A percentile compares a stretch with the other conserved stretches of the same genome.
Evolutionary conservation across 2,329 filamentous ascomycete genomes (phyloP).

Genomic region (Fusarium sp.): DNA sequence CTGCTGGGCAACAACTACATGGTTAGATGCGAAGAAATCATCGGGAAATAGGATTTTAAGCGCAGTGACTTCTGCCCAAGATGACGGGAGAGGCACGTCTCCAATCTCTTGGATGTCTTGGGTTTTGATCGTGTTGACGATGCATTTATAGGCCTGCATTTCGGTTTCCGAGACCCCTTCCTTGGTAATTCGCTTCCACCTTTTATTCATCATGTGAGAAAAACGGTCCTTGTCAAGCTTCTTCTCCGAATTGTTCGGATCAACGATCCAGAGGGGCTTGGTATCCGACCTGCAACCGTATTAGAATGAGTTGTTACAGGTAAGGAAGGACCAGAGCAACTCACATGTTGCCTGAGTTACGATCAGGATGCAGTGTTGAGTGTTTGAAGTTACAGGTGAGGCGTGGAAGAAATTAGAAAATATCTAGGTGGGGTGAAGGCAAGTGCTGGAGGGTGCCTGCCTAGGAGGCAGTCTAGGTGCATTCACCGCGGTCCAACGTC

Average conservation of each 20-base stretch:
- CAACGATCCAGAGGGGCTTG: background rate
- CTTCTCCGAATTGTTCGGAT: background rate
- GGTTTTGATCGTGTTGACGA: background rate
- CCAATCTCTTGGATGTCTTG: background rate
- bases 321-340: background rate
- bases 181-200: background rate
- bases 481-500: background rate
- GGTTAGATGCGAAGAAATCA: conserved; percentile 4
- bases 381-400: no score
- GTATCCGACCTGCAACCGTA: background rate
- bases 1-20: conserved; percentile 4
- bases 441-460: background rate
- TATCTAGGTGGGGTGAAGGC: background rate
- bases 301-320: background rate
- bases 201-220: background rate
- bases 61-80: conserved; percentile 1
- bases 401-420: background rate
- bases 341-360: background rate
- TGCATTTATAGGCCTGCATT: background rate
- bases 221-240: background rate
- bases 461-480: background rate
- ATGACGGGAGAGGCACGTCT: background rate
- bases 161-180: background rate
- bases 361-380: no score
- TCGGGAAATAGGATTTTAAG: conserved; percentile 7